Percentiles rank a stretch among this genome's conserved stretches.
phyloP scores from a whole-genome alignment of 2,329 filamentous ascomycete genomes.

The Monascus ruber region DNA sequence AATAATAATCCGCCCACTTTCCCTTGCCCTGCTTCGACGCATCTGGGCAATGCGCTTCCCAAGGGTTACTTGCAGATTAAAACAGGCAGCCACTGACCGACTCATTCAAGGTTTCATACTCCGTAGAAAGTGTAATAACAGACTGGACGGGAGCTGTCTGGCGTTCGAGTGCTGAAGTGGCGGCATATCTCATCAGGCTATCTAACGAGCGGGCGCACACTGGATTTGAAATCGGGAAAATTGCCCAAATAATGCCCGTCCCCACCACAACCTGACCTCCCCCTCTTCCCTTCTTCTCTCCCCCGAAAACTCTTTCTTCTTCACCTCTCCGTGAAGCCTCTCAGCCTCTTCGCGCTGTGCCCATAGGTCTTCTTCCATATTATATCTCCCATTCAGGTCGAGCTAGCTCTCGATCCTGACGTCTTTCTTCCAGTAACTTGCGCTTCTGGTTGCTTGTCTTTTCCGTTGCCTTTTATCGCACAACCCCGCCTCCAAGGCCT shows the following conservation, averaged over 20 bases:
- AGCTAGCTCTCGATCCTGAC: slow-evolving; percentile 34
- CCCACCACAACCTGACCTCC: slow-evolving; percentile 9
- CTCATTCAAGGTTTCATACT: no score
- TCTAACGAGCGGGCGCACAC: slow-evolving; percentile 7
- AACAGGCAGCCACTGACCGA: no score
- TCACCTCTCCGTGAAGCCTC: slow-evolving; percentile 7
- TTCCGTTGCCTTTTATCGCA: slow-evolving; percentile 10
- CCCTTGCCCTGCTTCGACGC: no score
- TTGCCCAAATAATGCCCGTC: slow-evolving; percentile 5
- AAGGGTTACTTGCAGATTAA: no score
- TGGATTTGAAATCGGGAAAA: slow-evolving; percentile 21
- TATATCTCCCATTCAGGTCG: slow-evolving; percentile 23
- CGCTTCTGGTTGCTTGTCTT: slow-evolving; percentile 20
- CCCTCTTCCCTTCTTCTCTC: slow-evolving; percentile 12
- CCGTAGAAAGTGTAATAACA: no score
- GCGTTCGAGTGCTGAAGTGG: no score
- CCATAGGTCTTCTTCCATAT: slow-evolving; percentile 26
- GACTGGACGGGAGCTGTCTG: no score
- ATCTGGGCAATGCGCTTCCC: no score
- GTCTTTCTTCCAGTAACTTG: slow-evolving; percentile 14
- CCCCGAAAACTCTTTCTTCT: not conserved
- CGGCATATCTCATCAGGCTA: no score
- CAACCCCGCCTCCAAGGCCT: slow-evolving; percentile 31
- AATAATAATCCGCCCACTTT: no score
- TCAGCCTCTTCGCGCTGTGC: slow-evolving; percentile 23